These are phyloP conservation scores for Barnettozyma hawaiiensis DNA, from an alignment of 1,139 yeast species.

Conservation along the genomic window DNA sequence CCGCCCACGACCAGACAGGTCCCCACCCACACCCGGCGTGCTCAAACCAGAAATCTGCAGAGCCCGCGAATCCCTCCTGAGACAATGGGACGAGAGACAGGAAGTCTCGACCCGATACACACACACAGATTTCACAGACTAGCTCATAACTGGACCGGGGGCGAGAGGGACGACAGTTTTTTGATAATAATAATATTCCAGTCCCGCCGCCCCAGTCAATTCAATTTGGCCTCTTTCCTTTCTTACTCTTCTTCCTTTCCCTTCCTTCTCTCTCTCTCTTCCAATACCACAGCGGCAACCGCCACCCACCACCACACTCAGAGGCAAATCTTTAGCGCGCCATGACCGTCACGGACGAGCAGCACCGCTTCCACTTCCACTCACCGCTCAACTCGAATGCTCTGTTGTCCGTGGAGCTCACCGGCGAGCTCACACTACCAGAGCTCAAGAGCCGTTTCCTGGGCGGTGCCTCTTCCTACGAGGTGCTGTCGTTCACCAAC, in stretches of 20 bases:
- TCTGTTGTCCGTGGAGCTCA: slow-evolving; percentile 12
- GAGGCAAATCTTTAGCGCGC: too few relatives aligned
- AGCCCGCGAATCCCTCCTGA: too few relatives aligned
- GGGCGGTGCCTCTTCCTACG: slow-evolving; percentile 8
- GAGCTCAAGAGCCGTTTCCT: slow-evolving; percentile 3
- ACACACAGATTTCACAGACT: too few relatives aligned
- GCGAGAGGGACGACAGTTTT: too few relatives aligned
- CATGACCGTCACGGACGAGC: slow-evolving; percentile 2
- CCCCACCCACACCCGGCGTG: slow-evolving; percentile 1
- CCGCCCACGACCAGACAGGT: too few relatives aligned
- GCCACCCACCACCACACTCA: too few relatives aligned
- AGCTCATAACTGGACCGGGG: too few relatives aligned
- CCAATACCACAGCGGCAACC: too few relatives aligned
- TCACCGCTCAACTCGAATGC: slow-evolving; percentile 24
- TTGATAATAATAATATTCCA: not conserved
- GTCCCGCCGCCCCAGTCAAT: too few relatives aligned
- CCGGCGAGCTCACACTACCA: not conserved
- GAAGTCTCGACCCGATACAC: not conserved
- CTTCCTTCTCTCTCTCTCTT: not conserved
- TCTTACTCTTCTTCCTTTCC: not conserved
- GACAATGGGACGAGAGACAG: not conserved
- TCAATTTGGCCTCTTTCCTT: too few relatives aligned
- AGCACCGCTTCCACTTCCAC: slow-evolving; percentile 15
- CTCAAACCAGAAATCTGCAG: not conserved
- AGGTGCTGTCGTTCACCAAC: slow-evolving; percentile 7